Percentiles rank a stretch among this genome's conserved stretches.
Evolutionary conservation across 1,284 basidiomycete genomes (phyloP).

Genomic region (Anthracocystis walkeri): DNA sequence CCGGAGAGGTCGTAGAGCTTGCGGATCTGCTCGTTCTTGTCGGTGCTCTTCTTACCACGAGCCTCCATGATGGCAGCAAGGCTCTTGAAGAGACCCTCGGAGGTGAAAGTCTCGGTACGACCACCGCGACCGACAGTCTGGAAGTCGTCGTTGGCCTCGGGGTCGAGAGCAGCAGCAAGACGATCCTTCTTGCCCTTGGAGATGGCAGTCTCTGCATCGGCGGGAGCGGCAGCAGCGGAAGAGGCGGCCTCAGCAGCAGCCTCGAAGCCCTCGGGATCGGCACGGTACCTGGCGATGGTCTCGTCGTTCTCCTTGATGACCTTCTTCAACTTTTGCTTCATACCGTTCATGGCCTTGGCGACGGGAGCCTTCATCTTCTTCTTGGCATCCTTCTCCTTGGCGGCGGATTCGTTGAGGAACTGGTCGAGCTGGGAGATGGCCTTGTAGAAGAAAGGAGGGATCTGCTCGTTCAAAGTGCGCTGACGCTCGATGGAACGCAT

Average conservation of each 20-base stretch:
- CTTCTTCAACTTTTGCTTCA: slow-evolving; percentile 98
- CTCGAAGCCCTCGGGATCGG: slow-evolving; percentile 82
- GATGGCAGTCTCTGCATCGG: slow-evolving; percentile 71
- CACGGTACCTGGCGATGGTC: slow-evolving; percentile 82
- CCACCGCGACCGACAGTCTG: slow-evolving; percentile 92
- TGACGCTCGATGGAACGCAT: slow-evolving; percentile 89
- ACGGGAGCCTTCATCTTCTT: slow-evolving; percentile 98
- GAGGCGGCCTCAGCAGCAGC: slow-evolving; percentile 72
- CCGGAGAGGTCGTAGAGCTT: slow-evolving; percentile 89
- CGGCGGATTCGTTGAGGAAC: slow-evolving; percentile 79
- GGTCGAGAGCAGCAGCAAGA: slow-evolving; percentile 60
- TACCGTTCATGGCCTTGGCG: slow-evolving; percentile 91
- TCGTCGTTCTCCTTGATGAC: slow-evolving; percentile 87
- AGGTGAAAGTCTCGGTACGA: slow-evolving; percentile 83
- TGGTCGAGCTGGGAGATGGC: slow-evolving; percentile 82
- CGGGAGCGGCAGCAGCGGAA: slow-evolving; percentile 71
- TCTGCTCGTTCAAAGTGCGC: slow-evolving; percentile 83
- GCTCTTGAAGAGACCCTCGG: slow-evolving; percentile 92
- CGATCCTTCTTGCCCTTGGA: slow-evolving; percentile 73
- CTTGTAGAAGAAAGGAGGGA: slow-evolving; percentile 88
- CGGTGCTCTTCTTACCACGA: slow-evolving; percentile 96
- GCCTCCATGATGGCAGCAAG: slow-evolving; percentile 92
- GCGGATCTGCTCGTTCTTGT: slow-evolving; percentile 92
- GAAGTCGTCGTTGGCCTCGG: slow-evolving; percentile 79
- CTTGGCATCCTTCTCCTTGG: slow-evolving; percentile 80